Base-by-base conservation (phyloP, 352 stramenopile species). In the Halophytophthora polymorphica region DNA sequence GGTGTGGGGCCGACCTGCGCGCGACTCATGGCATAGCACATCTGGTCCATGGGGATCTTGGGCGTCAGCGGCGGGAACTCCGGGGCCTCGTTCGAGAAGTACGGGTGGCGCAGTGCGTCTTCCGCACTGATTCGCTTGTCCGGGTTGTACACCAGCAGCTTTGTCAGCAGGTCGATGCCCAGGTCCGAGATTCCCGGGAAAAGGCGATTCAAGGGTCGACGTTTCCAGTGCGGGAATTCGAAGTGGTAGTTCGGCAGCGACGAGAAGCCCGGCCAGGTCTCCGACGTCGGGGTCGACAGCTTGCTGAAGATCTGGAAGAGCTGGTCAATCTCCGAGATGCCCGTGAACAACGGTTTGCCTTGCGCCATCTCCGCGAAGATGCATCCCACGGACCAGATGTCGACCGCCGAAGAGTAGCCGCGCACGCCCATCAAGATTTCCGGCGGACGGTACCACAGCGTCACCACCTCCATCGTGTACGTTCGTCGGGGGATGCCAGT, bases 321-420 rank as follows among this genome's bases (percentile, higher is more conserved):
- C 54, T 94, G 84, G 39, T 94, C 84, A 45, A 94, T 91, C 58
- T 93, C 69, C 12, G 71, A 90, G 45, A 85, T 84, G 44, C 71
- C 73, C 4, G 68, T 88, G 45, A 97, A 97, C 1, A 96, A 70
- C 19, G 83, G 83, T 25, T 88, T 83, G 28, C 69, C 69, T 36
- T 86, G 84, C 33, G 97, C 88, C 84, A 99, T 97, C 69, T 99
- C 97, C 3, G 95, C 97, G 69, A 99, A 97, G 35, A 99, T 99
- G 56, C 95, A 98, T 2, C 97, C 97, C 19, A 95, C 77, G 19
- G 73, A 98, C 92, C 91, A 97, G 46, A 98, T 97, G 53, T 98
- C 92, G 22, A 98, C 82, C 6, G 82, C 77, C 0, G 79, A 84
- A 6, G 82, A 93, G 52, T 94, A 94, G 0, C 74, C 80, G n/a